phyloP scores from a whole-genome alignment of 306 rosid genomes.

The Quercus engelmannii region DNA sequence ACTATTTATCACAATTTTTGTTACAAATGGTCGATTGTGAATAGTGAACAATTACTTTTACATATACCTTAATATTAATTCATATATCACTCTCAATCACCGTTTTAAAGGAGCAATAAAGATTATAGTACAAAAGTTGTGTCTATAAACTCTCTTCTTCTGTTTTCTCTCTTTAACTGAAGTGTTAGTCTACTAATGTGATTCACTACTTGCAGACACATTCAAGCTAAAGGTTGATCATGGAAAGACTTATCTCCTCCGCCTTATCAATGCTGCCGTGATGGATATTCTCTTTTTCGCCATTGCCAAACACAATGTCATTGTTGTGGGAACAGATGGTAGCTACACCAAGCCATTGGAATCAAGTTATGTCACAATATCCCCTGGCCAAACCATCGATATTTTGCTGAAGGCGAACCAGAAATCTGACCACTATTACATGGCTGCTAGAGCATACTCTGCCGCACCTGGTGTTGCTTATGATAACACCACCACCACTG shows the following conservation, averaged over 20 bases:
- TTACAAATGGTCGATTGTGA: no score
- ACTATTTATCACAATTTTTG: no score
- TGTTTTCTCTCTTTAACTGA: no score
- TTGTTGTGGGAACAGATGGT: slow-evolving; percentile 27
- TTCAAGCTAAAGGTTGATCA: slow-evolving; percentile 1
- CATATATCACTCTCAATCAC: no score
- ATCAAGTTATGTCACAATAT: slow-evolving; percentile 9
- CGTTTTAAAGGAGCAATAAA: no score
- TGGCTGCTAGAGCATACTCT: slow-evolving; percentile 19
- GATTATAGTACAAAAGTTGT: no score
- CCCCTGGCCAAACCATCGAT: slow-evolving; percentile 32
- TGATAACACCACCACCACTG: slow-evolving; percentile 32
- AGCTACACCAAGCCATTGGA: slow-evolving; percentile 28
- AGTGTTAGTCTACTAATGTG: background rate
- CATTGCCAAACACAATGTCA: slow-evolving; percentile 23
- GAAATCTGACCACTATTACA: slow-evolving; percentile 18
- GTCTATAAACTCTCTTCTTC: no score
- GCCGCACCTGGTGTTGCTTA: background rate
- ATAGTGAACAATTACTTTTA: no score
- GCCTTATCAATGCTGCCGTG: slow-evolving; percentile 15
- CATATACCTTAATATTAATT: no score
- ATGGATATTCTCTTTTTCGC: slow-evolving; percentile 15
- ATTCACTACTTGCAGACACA: slow-evolving; percentile 2
- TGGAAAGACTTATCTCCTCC: slow-evolving; percentile 27
- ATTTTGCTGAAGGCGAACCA: slow-evolving; percentile 18